Conservation (phyloP, 2,329 filamentous ascomycete species). For the Tolypocladium amazonense region DNA sequence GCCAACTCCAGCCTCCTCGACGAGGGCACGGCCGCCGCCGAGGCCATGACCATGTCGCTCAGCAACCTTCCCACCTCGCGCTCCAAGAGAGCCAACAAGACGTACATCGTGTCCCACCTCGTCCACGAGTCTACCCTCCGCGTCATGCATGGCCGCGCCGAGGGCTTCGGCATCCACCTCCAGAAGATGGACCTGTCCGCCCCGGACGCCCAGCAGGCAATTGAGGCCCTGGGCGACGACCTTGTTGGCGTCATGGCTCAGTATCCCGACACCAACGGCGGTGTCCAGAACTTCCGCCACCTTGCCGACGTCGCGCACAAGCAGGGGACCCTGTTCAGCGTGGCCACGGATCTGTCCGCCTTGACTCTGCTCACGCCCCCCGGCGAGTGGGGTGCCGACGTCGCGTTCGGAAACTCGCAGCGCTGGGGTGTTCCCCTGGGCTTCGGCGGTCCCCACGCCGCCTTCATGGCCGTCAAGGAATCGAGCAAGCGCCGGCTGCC, state of each 20-base stretch:
- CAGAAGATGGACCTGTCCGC: constrained; percentile 61
- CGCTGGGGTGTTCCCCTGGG: constrained; percentile 86
- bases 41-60: constrained; percentile 90
- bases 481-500: constrained; percentile 93
- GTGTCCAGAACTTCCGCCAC: constrained; percentile 61
- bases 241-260: constrained; percentile 87
- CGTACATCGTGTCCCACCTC: constrained; percentile 71
- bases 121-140: constrained; percentile 80
- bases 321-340: constrained; percentile 69
- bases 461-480: constrained; percentile 87
- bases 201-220: constrained; percentile 45
- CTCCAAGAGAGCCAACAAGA: constrained; percentile 65
- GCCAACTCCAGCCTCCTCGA: constrained; percentile 87
- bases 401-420: constrained; percentile 89
- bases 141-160: constrained; percentile 73
- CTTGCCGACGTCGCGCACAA: constrained; percentile 71
- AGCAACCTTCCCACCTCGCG: constrained; percentile 61
- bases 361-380: constrained; percentile 81
- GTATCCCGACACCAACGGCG: constrained; percentile 83
- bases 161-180: constrained; percentile 83
- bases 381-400: constrained; percentile 89
- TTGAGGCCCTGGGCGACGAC: constrained; percentile 68
- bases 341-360: constrained; percentile 81
- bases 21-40: constrained; percentile 83
- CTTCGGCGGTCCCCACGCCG: constrained; percentile 89